phyloP scores from a whole-genome alignment of 2,329 filamentous ascomycete genomes.

The Hypoxylon sp. region DNA sequence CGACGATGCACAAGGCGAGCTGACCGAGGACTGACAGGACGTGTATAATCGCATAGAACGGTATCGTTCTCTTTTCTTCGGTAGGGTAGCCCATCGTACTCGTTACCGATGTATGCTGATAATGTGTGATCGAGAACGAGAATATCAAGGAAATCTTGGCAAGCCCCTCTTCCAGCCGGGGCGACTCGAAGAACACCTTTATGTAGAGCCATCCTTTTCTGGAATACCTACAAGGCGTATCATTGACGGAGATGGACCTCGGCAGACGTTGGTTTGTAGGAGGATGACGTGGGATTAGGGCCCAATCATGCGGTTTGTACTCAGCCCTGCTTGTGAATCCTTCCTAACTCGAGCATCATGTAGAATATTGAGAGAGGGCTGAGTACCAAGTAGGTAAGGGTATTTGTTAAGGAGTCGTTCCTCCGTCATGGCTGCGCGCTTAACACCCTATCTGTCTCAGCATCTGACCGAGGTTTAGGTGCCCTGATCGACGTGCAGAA shows the following conservation, averaged over 20 bases:
- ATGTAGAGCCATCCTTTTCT: constrained; percentile 17
- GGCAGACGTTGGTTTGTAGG: constrained; percentile 7
- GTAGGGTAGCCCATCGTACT: constrained; percentile 13
- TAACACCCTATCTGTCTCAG: not conserved
- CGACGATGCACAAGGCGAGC: constrained; percentile 17
- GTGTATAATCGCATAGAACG: constrained; percentile 23
- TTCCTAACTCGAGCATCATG: not conserved
- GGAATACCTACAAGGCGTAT: constrained; percentile 2
- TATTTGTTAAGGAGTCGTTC: not conserved
- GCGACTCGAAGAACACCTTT: constrained; percentile 13
- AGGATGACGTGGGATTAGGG: constrained; percentile 24
- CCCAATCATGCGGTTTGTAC: constrained; percentile 17
- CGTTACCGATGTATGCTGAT: constrained; percentile 10
- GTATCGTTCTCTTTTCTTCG: not conserved
- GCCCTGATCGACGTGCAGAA: not conserved
- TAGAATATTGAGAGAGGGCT: constrained; percentile 5
- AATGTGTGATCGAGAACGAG: not conserved
- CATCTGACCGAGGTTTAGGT: not conserved
- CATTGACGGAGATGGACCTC: not conserved
- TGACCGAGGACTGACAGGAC: constrained; percentile 23
- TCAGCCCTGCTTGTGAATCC: constrained; percentile 29
- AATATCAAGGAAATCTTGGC: not conserved
- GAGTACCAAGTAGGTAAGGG: not conserved
- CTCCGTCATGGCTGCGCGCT: not conserved
- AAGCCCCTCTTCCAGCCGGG: not conserved